Base-by-base conservation (phyloP, 1,139 yeast genomes). In the Kazachstania sp. region DNA sequence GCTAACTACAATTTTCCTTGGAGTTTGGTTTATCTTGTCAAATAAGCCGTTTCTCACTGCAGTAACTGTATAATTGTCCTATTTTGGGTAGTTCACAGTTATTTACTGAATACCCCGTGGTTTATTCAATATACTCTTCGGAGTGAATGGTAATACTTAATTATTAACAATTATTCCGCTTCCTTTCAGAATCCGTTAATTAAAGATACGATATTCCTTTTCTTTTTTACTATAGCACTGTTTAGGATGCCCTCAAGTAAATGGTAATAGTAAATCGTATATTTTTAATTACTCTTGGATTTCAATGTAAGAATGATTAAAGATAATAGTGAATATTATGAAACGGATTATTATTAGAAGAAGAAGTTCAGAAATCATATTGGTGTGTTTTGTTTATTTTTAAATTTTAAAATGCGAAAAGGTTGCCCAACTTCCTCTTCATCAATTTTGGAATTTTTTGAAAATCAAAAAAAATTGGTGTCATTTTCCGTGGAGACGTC, bases 341-440 rank as follows among this genome's bases (percentile, higher is more conserved):
- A 11, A 15, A 16, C 19, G 36, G 15, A 15, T 32, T 15, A 32
- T 11, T 32, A 38, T 30, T n/a, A 38, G 41, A 38, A 38, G 18
- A 38, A 23, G 41, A 38, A 38, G 41, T 38, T 38, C 41, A 20
- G 28, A 23, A n/a, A 23, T 23, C 3, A 23, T 23, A 23, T 23
- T 7, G 28, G 28, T 23, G 28, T 23, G 28, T 23, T 23, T 23
- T 23, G 28, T 23, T 23, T 23, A 18, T 15, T 38, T 30, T 30
- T 26, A 30, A 16, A n/a, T 15, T 13, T 15, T 32, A 12, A 4
- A 9, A 8, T 32, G n/a, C 19, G 36, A n/a, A 32, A 32, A 32
- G 19, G 41, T 15, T 18, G 16, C 32, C 32, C 41, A 20, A 38
- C 41, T 38, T 38, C 41, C 41, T 26, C 20, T 38, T 26, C 31